phyloP scores from a whole-genome alignment of 2,329 filamentous ascomycete genomes.

The Phialocephala sp. region DNA sequence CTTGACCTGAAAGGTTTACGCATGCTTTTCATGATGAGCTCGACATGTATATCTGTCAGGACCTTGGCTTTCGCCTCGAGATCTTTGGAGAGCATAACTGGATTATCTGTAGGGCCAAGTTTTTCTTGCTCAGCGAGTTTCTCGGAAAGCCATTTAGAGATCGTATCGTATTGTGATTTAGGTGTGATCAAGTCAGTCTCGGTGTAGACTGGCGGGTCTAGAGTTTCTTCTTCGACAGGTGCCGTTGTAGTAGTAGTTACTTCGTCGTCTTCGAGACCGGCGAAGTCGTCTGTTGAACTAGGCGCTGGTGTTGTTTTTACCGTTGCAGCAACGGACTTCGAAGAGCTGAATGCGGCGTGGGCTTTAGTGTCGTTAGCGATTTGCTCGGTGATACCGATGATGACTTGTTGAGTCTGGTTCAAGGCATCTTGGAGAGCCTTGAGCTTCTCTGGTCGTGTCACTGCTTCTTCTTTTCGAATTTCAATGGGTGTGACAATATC shows the following conservation, averaged over 20 bases:
- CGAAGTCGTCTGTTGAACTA: slow-evolving; percentile 58
- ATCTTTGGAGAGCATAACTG: slow-evolving; percentile 75
- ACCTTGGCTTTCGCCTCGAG: slow-evolving; percentile 71
- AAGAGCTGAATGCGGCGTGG: slow-evolving; percentile 57
- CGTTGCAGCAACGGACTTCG: slow-evolving; percentile 48
- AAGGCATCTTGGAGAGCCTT: slow-evolving; percentile 72
- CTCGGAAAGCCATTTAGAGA: slow-evolving; percentile 75
- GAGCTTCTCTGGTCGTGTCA: slow-evolving; percentile 73
- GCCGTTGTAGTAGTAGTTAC: slow-evolving; percentile 41
- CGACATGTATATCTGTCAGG: slow-evolving; percentile 72
- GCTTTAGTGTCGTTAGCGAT: slow-evolving; percentile 73
- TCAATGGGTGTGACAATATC: slow-evolving; percentile 79
- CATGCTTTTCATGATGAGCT: slow-evolving; percentile 73
- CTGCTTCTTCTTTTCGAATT: slow-evolving; percentile 73
- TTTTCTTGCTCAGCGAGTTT: slow-evolving; percentile 74
- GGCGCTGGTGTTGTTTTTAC: slow-evolving; percentile 49
- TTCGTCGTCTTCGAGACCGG: slow-evolving; percentile 81
- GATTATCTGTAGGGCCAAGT: slow-evolving; percentile 73
- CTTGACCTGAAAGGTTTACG: slow-evolving; percentile 51
- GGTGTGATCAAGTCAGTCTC: slow-evolving; percentile 73
- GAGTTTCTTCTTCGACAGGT: slow-evolving; percentile 53
- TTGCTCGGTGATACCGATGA: slow-evolving; percentile 71
- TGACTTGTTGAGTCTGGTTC: slow-evolving; percentile 71
- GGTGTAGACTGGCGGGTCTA: slow-evolving; percentile 71
- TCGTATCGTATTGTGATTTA: slow-evolving; percentile 64